Base-by-base conservation (phyloP, 345 rosid genomes). In the Salix koriyanagi region DNA sequence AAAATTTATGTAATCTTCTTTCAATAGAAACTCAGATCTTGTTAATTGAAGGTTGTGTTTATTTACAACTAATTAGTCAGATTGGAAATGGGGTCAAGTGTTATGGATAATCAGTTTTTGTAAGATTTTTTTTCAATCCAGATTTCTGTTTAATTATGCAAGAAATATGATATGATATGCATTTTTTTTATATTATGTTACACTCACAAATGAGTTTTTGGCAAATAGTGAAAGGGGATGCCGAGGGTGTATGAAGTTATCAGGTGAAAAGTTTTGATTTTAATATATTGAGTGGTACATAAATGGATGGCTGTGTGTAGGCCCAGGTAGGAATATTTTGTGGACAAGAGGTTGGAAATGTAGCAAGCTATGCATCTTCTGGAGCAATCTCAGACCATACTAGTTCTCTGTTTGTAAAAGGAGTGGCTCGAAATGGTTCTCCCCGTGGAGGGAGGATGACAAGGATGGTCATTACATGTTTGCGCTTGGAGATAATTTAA, bases 381-480 rank as follows among this genome's bases (percentile, higher is more conserved):
- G 93, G 89, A 85, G 91, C 86, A 75, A 85, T 79, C 82, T 77
- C 96, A 66, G 91, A 82, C 74, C 84, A 86, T 80, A 79, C 86
- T 83, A 71, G 77, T 72, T 79, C 85, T 41, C 79, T 86, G 61
- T 79, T 68, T 86, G 83, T 85, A 67, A 90, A 89, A 75, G 89
- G 79, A 85, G 91, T 82, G 69, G 89, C 83, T 82, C 89, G 87
- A 87, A 92, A 85, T 87, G 91, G 87, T 84, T 91, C 97, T 36
- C 92, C 98, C 80, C 97, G 36, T 85, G 92, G 94, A 83, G 97
- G 80, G 98, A 90, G 82, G 97, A 94, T 88, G 97, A 94, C 94
- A 94, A 92, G 81, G 97, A 94, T 89, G 97, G 97, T 62, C 98
- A 94, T 94, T 94, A 89, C 92, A 90, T 88, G 94, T 94, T 94